phyloP scores from a whole-genome alignment of 2,329 filamentous ascomycete genomes.

The Leptographium radiaticola region DNA sequence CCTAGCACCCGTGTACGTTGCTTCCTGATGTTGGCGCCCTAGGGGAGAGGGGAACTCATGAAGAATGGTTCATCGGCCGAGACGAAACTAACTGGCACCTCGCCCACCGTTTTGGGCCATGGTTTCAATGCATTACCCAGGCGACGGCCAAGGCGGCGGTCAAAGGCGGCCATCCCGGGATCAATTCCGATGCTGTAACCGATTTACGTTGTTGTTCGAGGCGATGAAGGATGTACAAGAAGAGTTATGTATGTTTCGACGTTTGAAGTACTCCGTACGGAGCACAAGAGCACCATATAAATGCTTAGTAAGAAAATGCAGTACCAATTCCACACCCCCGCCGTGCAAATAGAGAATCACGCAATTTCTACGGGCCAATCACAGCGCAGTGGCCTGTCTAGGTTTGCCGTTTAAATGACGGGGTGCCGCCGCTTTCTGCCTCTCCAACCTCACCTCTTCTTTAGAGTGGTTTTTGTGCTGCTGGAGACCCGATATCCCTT shows the following conservation, averaged over 20 bases:
- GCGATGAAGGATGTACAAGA: too few relatives aligned
- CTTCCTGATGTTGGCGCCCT: too few relatives aligned
- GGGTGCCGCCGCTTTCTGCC: neutral
- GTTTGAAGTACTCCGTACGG: too few relatives aligned
- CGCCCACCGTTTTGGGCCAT: too few relatives aligned
- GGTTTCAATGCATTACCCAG: too few relatives aligned
- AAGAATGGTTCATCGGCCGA: too few relatives aligned
- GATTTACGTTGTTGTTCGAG: neutral
- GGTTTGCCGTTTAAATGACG: constrained; percentile 1
- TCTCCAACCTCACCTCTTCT: constrained; percentile 6
- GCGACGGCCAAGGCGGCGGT: constrained; percentile 23
- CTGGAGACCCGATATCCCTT: neutral
- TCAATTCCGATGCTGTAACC: constrained; percentile 16
- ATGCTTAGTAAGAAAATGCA: too few relatives aligned
- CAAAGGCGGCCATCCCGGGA: constrained; percentile 18
- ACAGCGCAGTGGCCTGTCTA: neutral
- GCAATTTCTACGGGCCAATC: constrained; percentile 10
- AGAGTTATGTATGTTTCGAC: too few relatives aligned
- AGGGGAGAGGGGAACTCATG: too few relatives aligned
- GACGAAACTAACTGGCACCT: too few relatives aligned
- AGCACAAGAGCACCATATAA: too few relatives aligned
- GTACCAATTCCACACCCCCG: neutral
- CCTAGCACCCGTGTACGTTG: too few relatives aligned
- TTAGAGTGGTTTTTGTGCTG: neutral
- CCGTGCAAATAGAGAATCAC: constrained; percentile 7